A percentile compares a stretch with the other conserved stretches of the same genome.
Evolutionary conservation across 176 grass and related monocot species (phyloP).

Genomic region (Metroxylon sagu): DNA sequence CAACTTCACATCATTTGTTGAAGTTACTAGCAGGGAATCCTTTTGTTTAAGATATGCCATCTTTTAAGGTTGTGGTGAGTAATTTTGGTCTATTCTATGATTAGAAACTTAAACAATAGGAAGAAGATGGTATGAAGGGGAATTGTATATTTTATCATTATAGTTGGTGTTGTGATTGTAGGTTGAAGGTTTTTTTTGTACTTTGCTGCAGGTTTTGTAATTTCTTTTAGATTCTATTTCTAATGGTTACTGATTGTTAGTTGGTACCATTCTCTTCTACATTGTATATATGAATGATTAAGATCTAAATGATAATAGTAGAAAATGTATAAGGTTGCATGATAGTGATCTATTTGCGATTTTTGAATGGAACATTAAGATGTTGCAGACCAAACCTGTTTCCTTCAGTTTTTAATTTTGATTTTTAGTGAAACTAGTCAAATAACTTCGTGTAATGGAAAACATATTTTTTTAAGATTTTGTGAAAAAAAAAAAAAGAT

Average conservation of each 20-base stretch:
- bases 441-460: too few species aligned
- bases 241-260: conserved; percentile 19
- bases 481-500: too few species aligned
- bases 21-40: too few species aligned
- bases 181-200: conserved; percentile 4
- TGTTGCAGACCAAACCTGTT: conserved; percentile 1
- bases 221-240: too few species aligned
- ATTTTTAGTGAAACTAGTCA: too few species aligned
- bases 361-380: background rate
- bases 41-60: too few species aligned
- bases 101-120: background rate
- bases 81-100: background rate
- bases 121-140: conserved; percentile 18
- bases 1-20: too few species aligned
- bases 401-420: too few species aligned
- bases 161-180: conserved; percentile 12
- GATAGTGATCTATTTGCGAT: background rate
- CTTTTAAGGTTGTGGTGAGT: too few species aligned
- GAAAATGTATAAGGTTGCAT: conserved; percentile 1
- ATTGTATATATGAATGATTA: conserved; percentile 22
- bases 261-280: conserved; percentile 1
- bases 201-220: conserved; percentile 3
- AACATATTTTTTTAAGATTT: too few species aligned
- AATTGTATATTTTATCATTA: conserved; percentile 1
- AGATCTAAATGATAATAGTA: conserved; percentile 19